These are phyloP conservation scores for Phragmites australis DNA, from an alignment of 176 grass and related monocot species.

Conservation along the genomic window DNA sequence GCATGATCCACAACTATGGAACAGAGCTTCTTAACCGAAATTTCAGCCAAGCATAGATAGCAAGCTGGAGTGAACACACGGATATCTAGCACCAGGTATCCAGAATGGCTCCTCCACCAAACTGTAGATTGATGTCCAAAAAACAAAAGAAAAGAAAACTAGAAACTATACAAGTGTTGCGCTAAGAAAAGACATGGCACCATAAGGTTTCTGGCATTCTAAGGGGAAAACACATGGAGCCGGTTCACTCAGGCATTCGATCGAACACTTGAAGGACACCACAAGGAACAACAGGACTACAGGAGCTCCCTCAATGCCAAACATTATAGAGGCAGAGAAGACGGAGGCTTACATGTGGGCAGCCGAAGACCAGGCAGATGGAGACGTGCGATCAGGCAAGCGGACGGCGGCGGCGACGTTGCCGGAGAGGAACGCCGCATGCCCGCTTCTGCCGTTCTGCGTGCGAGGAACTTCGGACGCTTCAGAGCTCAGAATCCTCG, in stretches of 20 bases:
- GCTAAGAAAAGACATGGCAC: too few relatives aligned
- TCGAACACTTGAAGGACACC: slow-evolving; percentile 7
- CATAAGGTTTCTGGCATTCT: too few relatives aligned
- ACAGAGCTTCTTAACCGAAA: neutral
- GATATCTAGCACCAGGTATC: too few relatives aligned
- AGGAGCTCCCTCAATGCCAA: too few relatives aligned
- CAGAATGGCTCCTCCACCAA: too few relatives aligned
- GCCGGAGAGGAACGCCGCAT: neutral
- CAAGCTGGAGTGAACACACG: neutral
- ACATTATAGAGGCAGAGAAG: neutral
- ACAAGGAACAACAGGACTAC: neutral
- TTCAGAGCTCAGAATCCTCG: neutral
- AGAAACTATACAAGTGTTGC: too few relatives aligned
- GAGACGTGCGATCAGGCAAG: neutral
- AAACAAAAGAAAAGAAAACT: too few relatives aligned
- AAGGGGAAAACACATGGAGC: neutral
- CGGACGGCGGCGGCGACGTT: neutral
- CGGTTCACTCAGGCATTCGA: neutral
- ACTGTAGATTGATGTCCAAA: neutral
- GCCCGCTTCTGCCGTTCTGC: neutral
- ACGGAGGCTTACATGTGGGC: neutral
- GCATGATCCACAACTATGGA: too few relatives aligned
- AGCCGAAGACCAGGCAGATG: too few relatives aligned
- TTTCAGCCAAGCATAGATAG: neutral
- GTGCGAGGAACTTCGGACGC: neutral